Evolutionary conservation across 2,329 filamentous ascomycete genomes (phyloP).

Genomic region (Hansfordia pulvinata): DNA sequence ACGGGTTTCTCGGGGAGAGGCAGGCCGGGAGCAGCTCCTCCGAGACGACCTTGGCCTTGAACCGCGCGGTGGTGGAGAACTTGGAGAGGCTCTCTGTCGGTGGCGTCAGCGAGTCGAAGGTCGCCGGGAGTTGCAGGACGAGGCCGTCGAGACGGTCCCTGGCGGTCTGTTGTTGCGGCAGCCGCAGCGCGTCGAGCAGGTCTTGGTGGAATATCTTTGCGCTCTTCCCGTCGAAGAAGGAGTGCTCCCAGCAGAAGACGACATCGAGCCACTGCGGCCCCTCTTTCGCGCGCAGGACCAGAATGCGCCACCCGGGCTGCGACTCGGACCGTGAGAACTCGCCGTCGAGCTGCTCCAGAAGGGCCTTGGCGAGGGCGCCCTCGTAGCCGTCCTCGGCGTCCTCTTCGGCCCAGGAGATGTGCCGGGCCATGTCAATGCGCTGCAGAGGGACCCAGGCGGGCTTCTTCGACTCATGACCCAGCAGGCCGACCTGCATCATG

Average conservation of each 20-base stretch:
- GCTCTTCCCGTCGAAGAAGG: constrained; percentile 6
- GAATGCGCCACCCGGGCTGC: constrained; percentile 1
- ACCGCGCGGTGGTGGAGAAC: constrained; percentile 5
- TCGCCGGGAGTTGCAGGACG: constrained; percentile 4
- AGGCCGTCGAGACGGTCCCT: constrained; percentile 3
- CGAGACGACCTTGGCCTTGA: constrained; percentile 4
- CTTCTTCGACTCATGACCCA: constrained; percentile 5
- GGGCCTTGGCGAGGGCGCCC: constrained; percentile 1
- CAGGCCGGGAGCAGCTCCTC: constrained; percentile 3
- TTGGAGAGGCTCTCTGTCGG: constrained; percentile 4
- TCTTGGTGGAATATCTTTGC: constrained; percentile 7
- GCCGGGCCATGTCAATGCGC: constrained; percentile 5
- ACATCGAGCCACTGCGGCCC: constrained; percentile 3
- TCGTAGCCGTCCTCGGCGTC: constrained; percentile 4
- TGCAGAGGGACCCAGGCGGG: constrained; percentile 6
- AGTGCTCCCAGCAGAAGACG: constrained; percentile 7
- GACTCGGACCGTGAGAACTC: constrained; percentile 1
- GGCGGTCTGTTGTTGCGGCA: not conserved
- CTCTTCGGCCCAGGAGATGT: constrained; percentile 5
- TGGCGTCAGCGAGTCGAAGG: constrained; percentile 2
- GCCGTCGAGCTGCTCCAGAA: constrained; percentile 3
- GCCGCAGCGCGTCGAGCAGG: constrained; percentile 3
- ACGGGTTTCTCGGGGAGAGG: constrained; percentile 1
- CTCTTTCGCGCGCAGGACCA: not conserved
- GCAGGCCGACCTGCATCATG: constrained; percentile 5